A percentile compares a stretch with the other conserved stretches of the same genome.
These are phyloP conservation scores for Salvia rosmarinus DNA, from an alignment of 257 asterid genomes.

Conservation along the genomic window DNA sequence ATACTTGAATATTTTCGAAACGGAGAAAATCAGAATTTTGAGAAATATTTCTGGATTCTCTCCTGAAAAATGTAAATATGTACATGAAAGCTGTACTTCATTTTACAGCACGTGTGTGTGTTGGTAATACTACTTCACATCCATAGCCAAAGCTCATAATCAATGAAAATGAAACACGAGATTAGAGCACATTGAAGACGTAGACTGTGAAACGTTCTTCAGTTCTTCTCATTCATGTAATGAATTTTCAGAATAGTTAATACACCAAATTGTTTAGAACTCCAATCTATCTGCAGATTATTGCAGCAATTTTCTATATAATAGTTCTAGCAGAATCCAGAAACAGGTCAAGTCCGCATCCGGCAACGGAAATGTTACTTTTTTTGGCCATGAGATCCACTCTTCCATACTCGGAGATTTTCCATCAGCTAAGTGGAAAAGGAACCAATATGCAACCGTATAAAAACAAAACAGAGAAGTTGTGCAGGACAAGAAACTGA, in stretches of 20 bases:
- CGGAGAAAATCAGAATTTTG: not conserved
- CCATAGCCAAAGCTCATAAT: not conserved
- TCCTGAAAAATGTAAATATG: not conserved
- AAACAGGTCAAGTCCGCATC: constrained; percentile 15
- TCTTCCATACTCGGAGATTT: constrained; percentile 20
- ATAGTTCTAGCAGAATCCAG: not conserved
- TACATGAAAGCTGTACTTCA: not conserved
- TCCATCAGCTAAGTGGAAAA: constrained; percentile 28
- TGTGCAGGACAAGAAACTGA: constrained; percentile 52
- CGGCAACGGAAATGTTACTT: not conserved
- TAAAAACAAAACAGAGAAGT: constrained; percentile 28
- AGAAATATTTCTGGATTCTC: constrained; percentile 20
- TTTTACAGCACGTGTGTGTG: not conserved
- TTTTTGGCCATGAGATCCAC: constrained; percentile 21
- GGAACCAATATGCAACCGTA: constrained; percentile 17
- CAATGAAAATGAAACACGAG: not conserved
- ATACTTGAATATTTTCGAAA: constrained; percentile 6
- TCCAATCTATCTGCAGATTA: not conserved
- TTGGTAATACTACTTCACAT: not conserved
- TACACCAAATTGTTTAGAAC: not conserved
- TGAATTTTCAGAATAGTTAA: not conserved
- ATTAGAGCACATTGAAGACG: not conserved
- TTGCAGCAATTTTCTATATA: not conserved
- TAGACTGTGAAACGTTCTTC: too few relatives aligned
- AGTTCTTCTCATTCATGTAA: too few relatives aligned